phyloP scores from a whole-genome alignment of 2,329 filamentous ascomycete genomes.

The Talaromyces sp. region DNA sequence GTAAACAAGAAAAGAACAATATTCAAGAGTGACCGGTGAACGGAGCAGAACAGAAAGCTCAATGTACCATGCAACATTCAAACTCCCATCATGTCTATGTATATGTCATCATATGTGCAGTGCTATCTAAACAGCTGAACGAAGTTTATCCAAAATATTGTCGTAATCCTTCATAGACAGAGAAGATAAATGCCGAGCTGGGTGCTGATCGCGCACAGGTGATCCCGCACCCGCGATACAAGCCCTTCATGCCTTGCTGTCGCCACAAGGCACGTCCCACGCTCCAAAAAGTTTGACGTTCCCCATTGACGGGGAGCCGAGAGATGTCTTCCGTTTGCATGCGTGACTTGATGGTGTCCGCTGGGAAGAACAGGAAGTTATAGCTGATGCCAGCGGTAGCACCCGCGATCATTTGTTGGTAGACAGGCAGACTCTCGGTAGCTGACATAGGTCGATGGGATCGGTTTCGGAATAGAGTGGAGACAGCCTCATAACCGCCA shows the following conservation, averaged over 20 bases:
- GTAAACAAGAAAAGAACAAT: too few species aligned
- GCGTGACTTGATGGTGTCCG: conserved; percentile 94
- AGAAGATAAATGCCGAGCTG: conserved; percentile 98
- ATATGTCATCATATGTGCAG: conserved; percentile 9
- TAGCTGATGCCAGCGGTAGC: conserved; percentile 89
- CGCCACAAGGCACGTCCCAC: conserved; percentile 77
- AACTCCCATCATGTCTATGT: not conserved
- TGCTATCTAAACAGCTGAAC: not conserved
- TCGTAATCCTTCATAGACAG: conserved; percentile 87
- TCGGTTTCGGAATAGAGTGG: conserved; percentile 67
- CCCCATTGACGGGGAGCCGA: conserved; percentile 43
- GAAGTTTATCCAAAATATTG: conserved; percentile 56
- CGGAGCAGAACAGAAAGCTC: not conserved
- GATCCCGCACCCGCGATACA: conserved; percentile 94
- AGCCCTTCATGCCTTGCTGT: conserved; percentile 76
- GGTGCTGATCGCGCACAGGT: conserved; percentile 86
- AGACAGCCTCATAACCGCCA: conserved; percentile 80
- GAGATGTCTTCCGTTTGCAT: conserved; percentile 84
- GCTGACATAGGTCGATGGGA: conserved; percentile 21
- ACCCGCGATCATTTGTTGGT: conserved; percentile 85
- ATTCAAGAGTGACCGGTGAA: too few species aligned
- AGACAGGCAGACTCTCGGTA: conserved; percentile 67
- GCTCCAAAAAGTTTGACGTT: conserved; percentile 68
- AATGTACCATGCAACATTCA: not conserved
- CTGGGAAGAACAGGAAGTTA: conserved; percentile 96